Evolutionary conservation across 768 basidiomycete genomes (phyloP), one percentile per base, ranked within the genome.

Genomic region (Boletellus sp.): DNA sequence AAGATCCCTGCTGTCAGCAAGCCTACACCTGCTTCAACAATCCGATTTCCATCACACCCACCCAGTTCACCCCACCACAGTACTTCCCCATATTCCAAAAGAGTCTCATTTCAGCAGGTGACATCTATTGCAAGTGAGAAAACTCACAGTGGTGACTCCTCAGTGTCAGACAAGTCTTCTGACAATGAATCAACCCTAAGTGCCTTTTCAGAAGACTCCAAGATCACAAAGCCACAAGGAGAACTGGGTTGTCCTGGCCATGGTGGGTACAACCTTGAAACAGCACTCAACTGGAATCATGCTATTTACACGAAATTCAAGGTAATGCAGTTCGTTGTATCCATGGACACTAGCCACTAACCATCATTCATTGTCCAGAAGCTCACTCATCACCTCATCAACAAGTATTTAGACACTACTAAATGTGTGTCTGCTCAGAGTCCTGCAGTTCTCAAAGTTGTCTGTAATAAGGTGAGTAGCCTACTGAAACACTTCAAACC

Each of bases 201-300:
- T 4, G 7, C 22, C 9, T 7, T 50, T 45, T 31, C 41, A 6
- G 57, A 57, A n/a, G 50, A 43, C 17, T 48, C 45, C 0, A 56
- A 53, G 42, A 67, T 67, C 28, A 50, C 61, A 31, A 68, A 67
- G 33, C 66, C 64, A 5, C 13, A 15, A 4, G 61, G 62, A 0
- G 56, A 67, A 39, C 57, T 52, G 19, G 64, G 62, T 16, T 35
- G 46, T 12, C 61, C 61, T 11, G 56, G 60, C 7, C 33, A 45
- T 3, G 65, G 63, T 13, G 61, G 66, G 0, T 68, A 68, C 34
- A 65, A 39, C 9, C 52, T 68, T 13, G 41, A 58, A 39, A 51
- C 45, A 2, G 56, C 50, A 1, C 36, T 67, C 3, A 36, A 41
- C 8, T 66, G 63, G 65, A 48, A 58, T 16, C 42, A 39, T 3